Conservation (phyloP, 306 rosid species). For the Mimosa bimucronata region DNA sequence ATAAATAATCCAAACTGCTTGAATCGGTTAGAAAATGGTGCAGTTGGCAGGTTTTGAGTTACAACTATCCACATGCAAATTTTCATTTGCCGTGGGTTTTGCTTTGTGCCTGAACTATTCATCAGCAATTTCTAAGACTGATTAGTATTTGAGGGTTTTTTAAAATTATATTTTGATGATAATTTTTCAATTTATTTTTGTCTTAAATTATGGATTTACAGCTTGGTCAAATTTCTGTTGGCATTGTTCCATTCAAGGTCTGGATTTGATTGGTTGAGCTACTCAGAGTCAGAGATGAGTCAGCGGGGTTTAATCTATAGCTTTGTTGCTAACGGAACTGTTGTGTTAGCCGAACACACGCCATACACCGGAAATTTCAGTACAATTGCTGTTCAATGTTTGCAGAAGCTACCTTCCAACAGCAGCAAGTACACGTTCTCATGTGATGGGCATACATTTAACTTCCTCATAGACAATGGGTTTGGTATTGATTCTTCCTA, state of each 20-base stretch:
- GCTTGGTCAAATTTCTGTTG: conserved; percentile 32
- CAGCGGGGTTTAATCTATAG: conserved; percentile 88
- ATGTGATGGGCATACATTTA: conserved; percentile 92
- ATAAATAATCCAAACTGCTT: not conserved
- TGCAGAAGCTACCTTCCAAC: conserved; percentile 83
- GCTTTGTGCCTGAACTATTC: not conserved
- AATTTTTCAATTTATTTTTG: not conserved
- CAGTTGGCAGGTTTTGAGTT: not conserved
- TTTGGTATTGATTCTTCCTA: conserved; percentile 60
- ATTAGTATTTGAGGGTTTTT: not conserved
- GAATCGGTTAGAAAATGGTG: not conserved
- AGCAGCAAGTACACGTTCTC: conserved; percentile 95
- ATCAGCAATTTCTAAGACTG: not conserved
- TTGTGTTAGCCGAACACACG: conserved; percentile 93
- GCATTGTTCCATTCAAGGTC: conserved; percentile 40
- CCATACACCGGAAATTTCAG: conserved; percentile 90
- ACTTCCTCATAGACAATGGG: conserved; percentile 84
- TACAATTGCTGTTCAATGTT: conserved; percentile 96
- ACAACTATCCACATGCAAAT: not conserved
- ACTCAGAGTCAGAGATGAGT: conserved; percentile 69
- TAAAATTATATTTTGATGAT: not conserved
- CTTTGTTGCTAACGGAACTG: conserved; percentile 90
- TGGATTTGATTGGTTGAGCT: conserved; percentile 32
- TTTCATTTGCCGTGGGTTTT: not conserved
- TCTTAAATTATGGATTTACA: conserved; percentile 6